Base-by-base conservation (phyloP, 495 filamentous ascomycete species). In the Neurospora africana region DNA sequence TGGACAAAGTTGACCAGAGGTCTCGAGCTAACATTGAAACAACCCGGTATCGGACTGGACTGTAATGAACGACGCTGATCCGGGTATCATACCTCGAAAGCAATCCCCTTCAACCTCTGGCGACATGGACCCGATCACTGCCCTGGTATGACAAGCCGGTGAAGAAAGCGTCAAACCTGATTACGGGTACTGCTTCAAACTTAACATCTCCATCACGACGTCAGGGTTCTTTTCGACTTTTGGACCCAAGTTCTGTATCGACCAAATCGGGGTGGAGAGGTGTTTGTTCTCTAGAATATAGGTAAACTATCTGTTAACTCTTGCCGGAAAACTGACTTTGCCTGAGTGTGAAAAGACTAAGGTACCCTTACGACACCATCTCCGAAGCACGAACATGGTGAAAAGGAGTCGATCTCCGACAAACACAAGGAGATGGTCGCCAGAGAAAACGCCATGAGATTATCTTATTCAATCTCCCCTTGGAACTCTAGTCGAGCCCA, bases 61-160 rank as follows among this genome's bases (percentile, higher is more conserved):
- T n/a, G n/a, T n/a, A n/a, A n/a, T n/a, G 23, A 36, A 11, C 15
- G 68, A 23, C 13, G 37, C 61, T 44, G 17, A 47, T 10, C 10
- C n/a, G 40, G 7, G 17, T 47, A 13, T 41, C 2, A 3, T 10
- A 3, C n/a, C 7, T 1, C 9, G 5, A 73, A 33, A 81, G 87
- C 36, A n/a, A 84, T 91, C n/a, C 89, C 89, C 0, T 91, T 90
- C 78, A 88, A 90, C 72, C 81, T 91, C 70, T 87, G 85, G 82
- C 80, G n/a, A n/a, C n/a, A n/a, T n/a, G n/a, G 89, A 13, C 89
- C 88, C 27, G 84, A 88, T 71, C 88, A 90, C n/a, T n/a, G n/a
- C n/a, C n/a, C 78, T 90, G 88, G 88, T 88, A 79, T 71, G 81
- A 82, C 73, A 82, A 82, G 68, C 81, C 79, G 0, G 76, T 88